These are phyloP conservation scores for Fragaria nilgerrensis DNA, from an alignment of 306 rosid species.

Conservation along the genomic window DNA sequence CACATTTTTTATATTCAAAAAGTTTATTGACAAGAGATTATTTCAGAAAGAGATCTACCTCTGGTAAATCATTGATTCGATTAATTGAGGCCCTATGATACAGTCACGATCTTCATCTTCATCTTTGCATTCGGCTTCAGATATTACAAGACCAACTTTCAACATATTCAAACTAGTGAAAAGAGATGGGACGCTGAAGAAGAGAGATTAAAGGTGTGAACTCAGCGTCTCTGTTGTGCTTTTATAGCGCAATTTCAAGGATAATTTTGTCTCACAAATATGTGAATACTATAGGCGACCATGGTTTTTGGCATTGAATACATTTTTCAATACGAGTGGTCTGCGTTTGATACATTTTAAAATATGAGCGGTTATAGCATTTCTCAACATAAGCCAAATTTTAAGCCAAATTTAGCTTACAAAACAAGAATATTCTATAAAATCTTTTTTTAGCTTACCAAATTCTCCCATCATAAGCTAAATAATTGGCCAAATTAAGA, in stretches of 20 bases:
- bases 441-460: too few relatives aligned
- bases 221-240: not conserved
- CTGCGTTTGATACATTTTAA: too few relatives aligned
- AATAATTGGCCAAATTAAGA: too few relatives aligned
- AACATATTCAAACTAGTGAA: not conserved
- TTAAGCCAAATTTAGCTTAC: too few relatives aligned
- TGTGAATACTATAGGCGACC: not conserved
- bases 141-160: not conserved
- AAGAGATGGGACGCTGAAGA: not conserved
- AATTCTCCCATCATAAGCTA: too few relatives aligned
- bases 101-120: not conserved
- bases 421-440: too few relatives aligned
- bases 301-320: not conserved
- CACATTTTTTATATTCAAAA: not conserved
- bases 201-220: not conserved
- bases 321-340: too few relatives aligned
- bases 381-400: too few relatives aligned
- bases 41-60: not conserved
- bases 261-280: not conserved
- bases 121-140: not conserved
- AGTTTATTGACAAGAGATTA: not conserved
- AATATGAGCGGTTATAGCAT: too few relatives aligned
- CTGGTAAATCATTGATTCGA: not conserved
- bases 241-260: too few relatives aligned
- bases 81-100: not conserved